phyloP scores from a whole-genome alignment of 345 rosid genomes.

The Arabidopsis thaliana region DNA sequence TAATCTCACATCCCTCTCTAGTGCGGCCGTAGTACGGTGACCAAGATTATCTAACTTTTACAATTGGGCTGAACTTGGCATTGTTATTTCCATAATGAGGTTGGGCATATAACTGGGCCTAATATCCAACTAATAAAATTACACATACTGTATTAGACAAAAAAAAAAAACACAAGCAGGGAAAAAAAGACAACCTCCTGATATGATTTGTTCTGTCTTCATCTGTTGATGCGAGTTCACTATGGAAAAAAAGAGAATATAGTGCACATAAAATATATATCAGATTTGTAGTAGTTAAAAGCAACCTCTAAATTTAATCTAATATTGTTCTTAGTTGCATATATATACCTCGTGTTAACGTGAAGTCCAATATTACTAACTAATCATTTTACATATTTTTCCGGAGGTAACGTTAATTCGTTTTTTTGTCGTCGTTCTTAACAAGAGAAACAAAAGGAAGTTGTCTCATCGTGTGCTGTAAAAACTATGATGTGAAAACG shows the following conservation, averaged over 20 bases:
- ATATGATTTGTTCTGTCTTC: constrained; percentile 4
- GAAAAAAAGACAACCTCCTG: neutral
- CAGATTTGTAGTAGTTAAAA: neutral
- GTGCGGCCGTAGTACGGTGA: too few species aligned
- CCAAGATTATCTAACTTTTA: neutral
- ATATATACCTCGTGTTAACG: neutral
- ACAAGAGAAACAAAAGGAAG: constrained; percentile 3
- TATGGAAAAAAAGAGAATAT: neutral
- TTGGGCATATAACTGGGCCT: constrained; percentile 7
- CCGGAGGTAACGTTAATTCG: neutral
- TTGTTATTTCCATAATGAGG: neutral
- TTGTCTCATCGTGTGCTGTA: neutral
- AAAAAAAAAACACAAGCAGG: neutral
- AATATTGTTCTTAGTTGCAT: neutral
- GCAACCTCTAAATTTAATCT: neutral
- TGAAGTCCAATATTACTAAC: neutral
- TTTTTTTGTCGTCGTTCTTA: neutral
- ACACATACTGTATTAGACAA: neutral
- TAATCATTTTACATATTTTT: neutral
- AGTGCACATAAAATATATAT: neutral
- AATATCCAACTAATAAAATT: neutral
- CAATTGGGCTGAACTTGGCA: constrained; percentile 2
- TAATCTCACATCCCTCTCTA: too few species aligned
- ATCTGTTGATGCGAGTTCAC: neutral
- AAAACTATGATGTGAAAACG: neutral